Percentiles rank a stretch among this genome's conserved stretches.
Conservation (phyloP, 768 basidiomycete genomes). For the Pleurotus pulmonarius region DNA sequence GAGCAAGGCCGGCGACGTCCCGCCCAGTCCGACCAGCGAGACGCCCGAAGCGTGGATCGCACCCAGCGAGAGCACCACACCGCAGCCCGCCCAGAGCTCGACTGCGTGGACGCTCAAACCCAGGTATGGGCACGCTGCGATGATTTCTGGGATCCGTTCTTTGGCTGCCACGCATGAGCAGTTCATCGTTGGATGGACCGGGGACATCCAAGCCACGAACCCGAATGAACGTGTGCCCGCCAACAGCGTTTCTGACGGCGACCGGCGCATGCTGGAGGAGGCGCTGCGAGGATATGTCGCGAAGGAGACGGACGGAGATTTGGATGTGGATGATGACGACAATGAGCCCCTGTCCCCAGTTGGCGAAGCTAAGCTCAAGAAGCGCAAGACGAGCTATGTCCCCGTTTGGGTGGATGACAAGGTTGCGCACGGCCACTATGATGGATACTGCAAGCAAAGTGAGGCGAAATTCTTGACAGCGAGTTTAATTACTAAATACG, state of each 20-base stretch:
- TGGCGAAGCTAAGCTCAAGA: conserved; percentile 35
- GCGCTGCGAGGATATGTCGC: conserved; percentile 61
- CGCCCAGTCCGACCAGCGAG: conserved; percentile 25
- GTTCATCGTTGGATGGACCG: conserved; percentile 91
- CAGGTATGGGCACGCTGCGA: conserved; percentile 89
- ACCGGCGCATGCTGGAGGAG: conserved; percentile 62
- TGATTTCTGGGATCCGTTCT: conserved; percentile 90
- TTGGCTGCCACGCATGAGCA: conserved; percentile 85
- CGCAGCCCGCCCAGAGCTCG: not conserved
- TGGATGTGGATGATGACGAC: not conserved
- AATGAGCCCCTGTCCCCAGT: conserved; percentile 2
- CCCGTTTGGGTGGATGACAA: conserved; percentile 92
- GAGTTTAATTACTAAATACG: not conserved
- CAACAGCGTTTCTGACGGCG: conserved; percentile 51
- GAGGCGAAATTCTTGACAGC: conserved; percentile 27
- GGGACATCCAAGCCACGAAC: conserved; percentile 66
- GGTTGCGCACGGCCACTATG: conserved; percentile 91
- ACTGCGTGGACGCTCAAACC: conserved; percentile 71
- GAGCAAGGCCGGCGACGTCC: conserved; percentile 44
- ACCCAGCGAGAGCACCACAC: not conserved
- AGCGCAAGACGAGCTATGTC: conserved; percentile 65
- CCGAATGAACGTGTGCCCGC: conserved; percentile 42
- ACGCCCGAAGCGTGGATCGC: not conserved
- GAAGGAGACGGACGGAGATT: conserved; percentile 37
- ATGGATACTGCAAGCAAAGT: conserved; percentile 98